Evolutionary conservation across 257 asterid species (phyloP), one percentile per base, ranked within the genome.

Genomic region (Eustoma russellianum): DNA sequence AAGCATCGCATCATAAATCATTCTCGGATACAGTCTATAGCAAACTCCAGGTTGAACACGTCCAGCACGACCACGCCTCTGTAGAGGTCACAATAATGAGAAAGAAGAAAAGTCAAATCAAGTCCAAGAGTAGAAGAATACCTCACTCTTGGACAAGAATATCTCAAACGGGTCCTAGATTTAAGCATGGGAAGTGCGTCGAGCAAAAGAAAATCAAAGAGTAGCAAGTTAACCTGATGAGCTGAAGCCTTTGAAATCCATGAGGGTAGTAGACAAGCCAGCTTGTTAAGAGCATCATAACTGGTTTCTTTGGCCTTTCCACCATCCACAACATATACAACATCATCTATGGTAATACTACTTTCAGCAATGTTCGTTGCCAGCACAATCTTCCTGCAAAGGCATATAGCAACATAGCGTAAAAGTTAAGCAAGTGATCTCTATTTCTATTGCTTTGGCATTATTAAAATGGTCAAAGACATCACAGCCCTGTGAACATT

Each of bases 191-290:
- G 44, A 55, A 44, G 8, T 18, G 24, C 40, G 28, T 12, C 41
- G 13, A 28, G 33, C 55, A 28, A 52, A 17, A 41, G 30, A 46
- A 7, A 5, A 46, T 19, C 43, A 63, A 11, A 18, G n/a, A 33
- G 44, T 15, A 43, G 46, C 14, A 17, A 35, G 40, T 14, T 9
- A 70, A 87, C 98, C 96, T 91, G 98, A 73, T 81, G 96, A 17
- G 98, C 94, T 52, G 98, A 91, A 65, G 98, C 98, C 87, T 87
- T 87, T 7, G 98, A 91, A 64, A 91, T 91, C 98, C 98, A 91
- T 65, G 98, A 87, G 44, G 98, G 98, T 44, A 87, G 74, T 60
- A 91, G 82, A 63, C 96, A 87, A 66, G 98, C 95, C 63, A 91
- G 71, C 75, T 91, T 87, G 76, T 91, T 91, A 33, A 87, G 95